phyloP scores from a whole-genome alignment of 345 rosid species.

The Hirschfeldia incana region DNA sequence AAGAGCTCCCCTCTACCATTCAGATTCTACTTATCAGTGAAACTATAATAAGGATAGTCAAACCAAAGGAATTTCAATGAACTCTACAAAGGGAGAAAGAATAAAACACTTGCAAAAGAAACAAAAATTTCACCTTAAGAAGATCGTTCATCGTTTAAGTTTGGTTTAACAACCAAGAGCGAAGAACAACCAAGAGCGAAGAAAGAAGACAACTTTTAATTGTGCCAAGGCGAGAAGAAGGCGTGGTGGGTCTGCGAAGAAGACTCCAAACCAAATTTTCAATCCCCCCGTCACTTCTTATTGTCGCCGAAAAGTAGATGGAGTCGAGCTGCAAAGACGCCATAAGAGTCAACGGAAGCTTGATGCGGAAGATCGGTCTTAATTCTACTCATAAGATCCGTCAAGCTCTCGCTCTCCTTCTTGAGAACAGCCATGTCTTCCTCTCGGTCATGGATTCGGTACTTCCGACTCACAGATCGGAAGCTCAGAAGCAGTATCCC shows the following conservation, averaged over 20 bases:
- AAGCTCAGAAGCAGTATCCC: slow-evolving; percentile 77
- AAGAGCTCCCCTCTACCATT: not conserved
- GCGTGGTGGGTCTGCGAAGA: not conserved
- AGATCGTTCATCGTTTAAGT: slow-evolving; percentile 38
- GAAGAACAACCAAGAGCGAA: not conserved
- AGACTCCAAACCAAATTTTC: not conserved
- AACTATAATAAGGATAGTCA: not conserved
- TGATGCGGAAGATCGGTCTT: slow-evolving; percentile 61
- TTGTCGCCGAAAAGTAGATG: slow-evolving; percentile 63
- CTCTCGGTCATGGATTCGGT: slow-evolving; percentile 65
- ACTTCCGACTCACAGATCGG: slow-evolving; percentile 87
- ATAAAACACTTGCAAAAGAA: no score
- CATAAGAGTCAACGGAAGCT: slow-evolving; percentile 78
- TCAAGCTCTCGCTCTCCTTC: slow-evolving; percentile 57
- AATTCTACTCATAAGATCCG: slow-evolving; percentile 58
- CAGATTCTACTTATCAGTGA: slow-evolving; percentile 23
- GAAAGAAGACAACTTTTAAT: slow-evolving; percentile 1
- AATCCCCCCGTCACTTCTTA: slow-evolving; percentile 25
- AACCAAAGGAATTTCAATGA: no score
- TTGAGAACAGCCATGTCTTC: slow-evolving; percentile 67
- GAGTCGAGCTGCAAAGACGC: slow-evolving; percentile 72
- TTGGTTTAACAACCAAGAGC: slow-evolving; percentile 4
- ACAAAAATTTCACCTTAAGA: slow-evolving; percentile 29
- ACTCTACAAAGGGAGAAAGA: no score
- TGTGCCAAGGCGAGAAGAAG: not conserved